phyloP scores from a whole-genome alignment of 352 stramenopile genomes.

The Aphanomyces cochlioides region DNA sequence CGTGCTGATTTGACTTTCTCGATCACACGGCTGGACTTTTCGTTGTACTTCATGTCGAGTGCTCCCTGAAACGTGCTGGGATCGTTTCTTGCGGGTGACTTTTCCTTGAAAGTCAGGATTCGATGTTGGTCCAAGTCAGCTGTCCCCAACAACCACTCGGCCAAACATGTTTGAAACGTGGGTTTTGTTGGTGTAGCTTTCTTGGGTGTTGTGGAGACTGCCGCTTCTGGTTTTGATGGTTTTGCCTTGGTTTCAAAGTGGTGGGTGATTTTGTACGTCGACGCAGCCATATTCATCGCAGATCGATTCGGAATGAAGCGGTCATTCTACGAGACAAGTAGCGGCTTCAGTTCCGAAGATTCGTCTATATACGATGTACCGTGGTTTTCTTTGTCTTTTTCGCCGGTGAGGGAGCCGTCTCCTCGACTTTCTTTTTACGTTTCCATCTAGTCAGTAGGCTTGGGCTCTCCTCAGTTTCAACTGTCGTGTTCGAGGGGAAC shows the following conservation, averaged over 20 bases:
- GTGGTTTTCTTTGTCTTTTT: slow-evolving; percentile 18
- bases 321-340: slow-evolving; percentile 36
- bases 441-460: slow-evolving; percentile 17
- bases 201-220: slow-evolving; percentile 8
- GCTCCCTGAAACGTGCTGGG: slow-evolving; percentile 94
- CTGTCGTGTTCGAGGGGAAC: background rate
- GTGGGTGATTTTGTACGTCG: slow-evolving; percentile 31
- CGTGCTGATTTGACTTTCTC: slow-evolving; percentile 85
- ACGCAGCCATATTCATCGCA: slow-evolving; percentile 77
- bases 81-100: slow-evolving; percentile 91
- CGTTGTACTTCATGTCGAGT: slow-evolving; percentile 96
- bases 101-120: slow-evolving; percentile 97
- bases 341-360: background rate
- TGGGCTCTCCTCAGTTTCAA: background rate
- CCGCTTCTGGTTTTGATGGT: background rate
- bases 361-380: background rate
- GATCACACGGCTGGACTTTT: slow-evolving; percentile 67
- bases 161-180: slow-evolving; percentile 78
- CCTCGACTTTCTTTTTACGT: slow-evolving; percentile 24
- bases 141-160: slow-evolving; percentile 74
- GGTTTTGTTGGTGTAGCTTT: slow-evolving; percentile 9
- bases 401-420: background rate
- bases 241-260: slow-evolving; percentile 38
- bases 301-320: slow-evolving; percentile 83
- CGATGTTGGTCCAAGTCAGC: slow-evolving; percentile 82